Evolutionary conservation across 352 stramenopile genomes (phyloP).

Genomic region (Globisporangium cederbergense): DNA sequence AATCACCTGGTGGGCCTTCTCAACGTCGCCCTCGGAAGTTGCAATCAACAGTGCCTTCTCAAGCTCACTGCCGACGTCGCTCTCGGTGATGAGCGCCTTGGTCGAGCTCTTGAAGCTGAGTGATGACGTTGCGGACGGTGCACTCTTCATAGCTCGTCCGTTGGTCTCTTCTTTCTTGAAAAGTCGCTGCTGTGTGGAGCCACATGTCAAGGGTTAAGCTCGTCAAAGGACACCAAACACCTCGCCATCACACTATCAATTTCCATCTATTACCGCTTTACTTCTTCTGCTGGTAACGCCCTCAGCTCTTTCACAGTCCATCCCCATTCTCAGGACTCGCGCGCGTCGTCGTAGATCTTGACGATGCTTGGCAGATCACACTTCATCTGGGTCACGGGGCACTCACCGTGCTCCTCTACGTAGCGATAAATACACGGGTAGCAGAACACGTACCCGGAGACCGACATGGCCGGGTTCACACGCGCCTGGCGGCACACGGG

Average conservation of each 20-base stretch:
- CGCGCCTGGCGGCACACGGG: slow-evolving; percentile 68
- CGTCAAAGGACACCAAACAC: background rate
- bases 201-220: background rate
- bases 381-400: slow-evolving; percentile 75
- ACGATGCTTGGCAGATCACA: slow-evolving; percentile 57
- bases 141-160: background rate
- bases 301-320: background rate
- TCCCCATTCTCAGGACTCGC: slow-evolving; percentile 7
- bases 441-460: slow-evolving; percentile 82
- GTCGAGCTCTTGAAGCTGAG: slow-evolving; percentile 1
- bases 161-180: background rate
- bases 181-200: background rate
- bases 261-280: slow-evolving; percentile 3
- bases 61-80: slow-evolving; percentile 7
- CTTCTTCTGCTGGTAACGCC: background rate
- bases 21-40: slow-evolving; percentile 12
- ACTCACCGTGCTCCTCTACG: slow-evolving; percentile 64
- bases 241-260: background rate
- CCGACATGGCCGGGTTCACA: slow-evolving; percentile 69
- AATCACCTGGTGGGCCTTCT: background rate
- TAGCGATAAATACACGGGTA: slow-evolving; percentile 80
- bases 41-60: slow-evolving; percentile 9
- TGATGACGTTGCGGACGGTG: background rate
- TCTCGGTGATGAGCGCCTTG: background rate
- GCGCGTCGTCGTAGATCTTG: slow-evolving; percentile 84